Conservation (phyloP, 2,329 filamentous ascomycete species). For the Albophoma yamanashiensis region DNA sequence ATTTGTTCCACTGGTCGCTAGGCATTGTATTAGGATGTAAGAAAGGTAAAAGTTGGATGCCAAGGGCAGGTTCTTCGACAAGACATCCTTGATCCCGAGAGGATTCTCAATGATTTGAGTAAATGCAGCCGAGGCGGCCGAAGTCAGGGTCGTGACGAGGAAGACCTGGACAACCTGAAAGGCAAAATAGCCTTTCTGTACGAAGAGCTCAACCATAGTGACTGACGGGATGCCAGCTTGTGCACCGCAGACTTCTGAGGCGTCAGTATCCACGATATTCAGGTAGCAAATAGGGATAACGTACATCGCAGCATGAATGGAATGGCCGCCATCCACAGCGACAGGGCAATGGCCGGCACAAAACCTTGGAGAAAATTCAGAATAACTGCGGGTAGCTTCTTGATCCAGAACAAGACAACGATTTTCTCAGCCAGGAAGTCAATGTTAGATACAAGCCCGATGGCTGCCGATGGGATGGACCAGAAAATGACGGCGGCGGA, state of each 20-base stretch:
- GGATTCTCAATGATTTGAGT: conserved; percentile 54
- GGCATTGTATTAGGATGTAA: conserved; percentile 87
- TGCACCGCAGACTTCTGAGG: conserved; percentile 55
- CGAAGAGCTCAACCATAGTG: conserved; percentile 75
- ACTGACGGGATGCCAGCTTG: conserved; percentile 69
- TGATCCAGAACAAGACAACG: conserved; percentile 65
- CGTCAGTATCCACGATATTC: conserved; percentile 5
- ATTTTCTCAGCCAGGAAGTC: conserved; percentile 52
- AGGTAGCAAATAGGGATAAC: conserved; percentile 1
- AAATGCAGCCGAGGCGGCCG: conserved; percentile 63
- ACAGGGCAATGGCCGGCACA: conserved; percentile 66
- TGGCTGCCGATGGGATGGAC: conserved; percentile 62
- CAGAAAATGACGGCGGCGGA: conserved; percentile 79
- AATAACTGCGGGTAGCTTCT: conserved; percentile 57
- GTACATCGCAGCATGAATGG: conserved; percentile 63
- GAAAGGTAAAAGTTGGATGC: conserved; percentile 89
- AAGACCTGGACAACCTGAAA: conserved; percentile 92
- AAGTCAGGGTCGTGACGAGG: conserved; percentile 72
- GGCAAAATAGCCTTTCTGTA: conserved; percentile 83
- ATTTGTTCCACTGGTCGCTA: conserved; percentile 65
- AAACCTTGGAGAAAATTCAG: conserved; percentile 78
- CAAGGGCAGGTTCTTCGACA: conserved; percentile 66
- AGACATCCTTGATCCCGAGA: conserved; percentile 45
- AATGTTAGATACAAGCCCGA: conserved; percentile 81
- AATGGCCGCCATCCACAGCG: conserved; percentile 77